Evolutionary conservation across 768 basidiomycete genomes (phyloP).

Genomic region (Termitomyces sp.): DNA sequence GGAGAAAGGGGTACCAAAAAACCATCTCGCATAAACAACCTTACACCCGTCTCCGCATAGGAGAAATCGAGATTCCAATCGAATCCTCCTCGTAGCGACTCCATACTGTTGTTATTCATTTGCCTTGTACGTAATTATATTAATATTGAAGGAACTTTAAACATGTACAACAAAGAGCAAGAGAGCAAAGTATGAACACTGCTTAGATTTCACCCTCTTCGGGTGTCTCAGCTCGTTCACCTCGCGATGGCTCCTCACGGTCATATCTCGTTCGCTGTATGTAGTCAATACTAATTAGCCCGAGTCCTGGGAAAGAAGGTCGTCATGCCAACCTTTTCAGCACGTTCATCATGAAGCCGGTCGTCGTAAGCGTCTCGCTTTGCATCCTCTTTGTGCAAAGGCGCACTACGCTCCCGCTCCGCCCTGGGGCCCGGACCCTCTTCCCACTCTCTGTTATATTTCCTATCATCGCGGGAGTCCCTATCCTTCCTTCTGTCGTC

Average conservation of each 20-base stretch:
- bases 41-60: constrained; percentile 92
- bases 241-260: constrained; percentile 32
- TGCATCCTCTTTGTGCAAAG: constrained; percentile 36
- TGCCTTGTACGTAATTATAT: constrained; percentile 7
- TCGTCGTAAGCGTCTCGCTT: constrained; percentile 49
- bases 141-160: constrained; percentile 4
- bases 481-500: constrained; percentile 50
- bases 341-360: constrained; percentile 44
- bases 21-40: constrained; percentile 91
- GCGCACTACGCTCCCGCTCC: constrained; percentile 30
- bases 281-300: constrained; percentile 12
- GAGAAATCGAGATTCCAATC: constrained; percentile 55
- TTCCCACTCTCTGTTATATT: constrained; percentile 36
- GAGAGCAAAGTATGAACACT: background rate
- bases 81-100: constrained; percentile 13
- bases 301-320: background rate
- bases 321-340: constrained; percentile 53
- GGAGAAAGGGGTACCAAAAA: constrained; percentile 96
- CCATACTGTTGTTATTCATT: background rate
- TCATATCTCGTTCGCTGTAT: constrained; percentile 54
- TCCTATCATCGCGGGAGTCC: constrained; percentile 37
- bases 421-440: constrained; percentile 29
- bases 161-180: background rate
- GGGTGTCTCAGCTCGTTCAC: constrained; percentile 66
- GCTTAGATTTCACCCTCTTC: constrained; percentile 83